Conservation (phyloP, 2,329 filamentous ascomycete species). For the Talaromyces sp. region DNA sequence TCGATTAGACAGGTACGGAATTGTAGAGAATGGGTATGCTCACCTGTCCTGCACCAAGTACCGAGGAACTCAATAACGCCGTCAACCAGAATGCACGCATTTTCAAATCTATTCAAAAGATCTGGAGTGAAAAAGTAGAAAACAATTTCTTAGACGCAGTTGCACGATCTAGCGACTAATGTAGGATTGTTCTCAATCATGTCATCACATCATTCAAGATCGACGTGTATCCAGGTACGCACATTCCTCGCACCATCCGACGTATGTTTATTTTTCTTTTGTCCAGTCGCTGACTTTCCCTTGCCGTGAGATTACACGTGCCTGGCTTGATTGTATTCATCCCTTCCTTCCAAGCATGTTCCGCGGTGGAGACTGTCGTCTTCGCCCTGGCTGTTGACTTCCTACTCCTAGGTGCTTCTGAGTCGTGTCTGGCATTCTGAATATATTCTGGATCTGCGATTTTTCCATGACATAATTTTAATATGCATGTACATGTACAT, state of each 20-base stretch:
- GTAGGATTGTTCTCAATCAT: not conserved
- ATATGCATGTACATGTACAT: not conserved
- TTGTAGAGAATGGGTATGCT: not conserved
- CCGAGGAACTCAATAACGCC: conserved; percentile 4
- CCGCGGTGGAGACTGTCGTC: not conserved
- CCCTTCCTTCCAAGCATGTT: conserved; percentile 9
- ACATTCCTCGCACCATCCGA: not conserved
- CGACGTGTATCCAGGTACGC: not conserved
- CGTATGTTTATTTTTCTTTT: not conserved
- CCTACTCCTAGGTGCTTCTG: not conserved
- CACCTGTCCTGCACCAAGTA: not conserved
- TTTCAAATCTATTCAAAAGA: not conserved
- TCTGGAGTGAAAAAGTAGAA: not conserved
- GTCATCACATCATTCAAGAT: not conserved
- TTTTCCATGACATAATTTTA: not conserved
- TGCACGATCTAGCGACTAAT: not conserved
- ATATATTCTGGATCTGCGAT: not conserved
- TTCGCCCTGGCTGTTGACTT: not conserved
- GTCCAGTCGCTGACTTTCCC: not conserved
- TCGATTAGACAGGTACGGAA: not conserved
- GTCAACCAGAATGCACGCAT: conserved; percentile 6
- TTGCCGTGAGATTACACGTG: not conserved
- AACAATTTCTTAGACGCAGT: not conserved
- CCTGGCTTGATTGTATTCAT: not conserved
- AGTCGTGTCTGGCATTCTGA: not conserved